Conservation (phyloP, 768 basidiomycete genomes). For the button mushroom (Agaricus bisporus) region DNA sequence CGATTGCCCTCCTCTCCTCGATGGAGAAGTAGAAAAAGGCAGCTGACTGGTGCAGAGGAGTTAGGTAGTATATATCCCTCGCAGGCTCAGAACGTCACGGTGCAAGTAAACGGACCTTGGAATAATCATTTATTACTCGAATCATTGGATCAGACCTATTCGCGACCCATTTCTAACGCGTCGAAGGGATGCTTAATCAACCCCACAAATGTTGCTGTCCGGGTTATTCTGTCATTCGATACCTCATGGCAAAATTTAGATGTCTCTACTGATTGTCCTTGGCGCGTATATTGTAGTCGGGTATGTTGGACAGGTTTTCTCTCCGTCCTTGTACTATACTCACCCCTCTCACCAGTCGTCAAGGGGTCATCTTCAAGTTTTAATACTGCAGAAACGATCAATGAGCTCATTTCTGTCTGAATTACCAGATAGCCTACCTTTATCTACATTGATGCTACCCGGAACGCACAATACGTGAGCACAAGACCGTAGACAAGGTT, state of each 20-base stretch:
- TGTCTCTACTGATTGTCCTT: slow-evolving; percentile 41
- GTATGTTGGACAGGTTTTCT: slow-evolving; percentile 31
- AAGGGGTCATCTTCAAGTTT: slow-evolving; percentile 36
- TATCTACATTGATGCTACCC: slow-evolving; percentile 76
- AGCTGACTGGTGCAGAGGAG: not conserved
- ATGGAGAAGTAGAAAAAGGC: not conserved
- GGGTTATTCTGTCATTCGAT: slow-evolving; percentile 22
- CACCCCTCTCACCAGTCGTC: slow-evolving; percentile 30
- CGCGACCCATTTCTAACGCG: not conserved
- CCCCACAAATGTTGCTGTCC: slow-evolving; percentile 20
- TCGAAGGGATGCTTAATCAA: slow-evolving; percentile 20
- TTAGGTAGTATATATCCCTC: slow-evolving; percentile 2
- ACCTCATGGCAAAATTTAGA: slow-evolving; percentile 42
- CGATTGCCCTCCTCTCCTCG: not conserved
- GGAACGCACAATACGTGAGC: slow-evolving; percentile 73
- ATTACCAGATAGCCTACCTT: slow-evolving; percentile 58
- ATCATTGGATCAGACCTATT: not conserved
- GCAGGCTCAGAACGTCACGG: slow-evolving; percentile 3
- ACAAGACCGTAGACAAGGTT: not conserved
- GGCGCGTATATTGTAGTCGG: slow-evolving; percentile 50
- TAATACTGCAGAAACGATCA: slow-evolving; percentile 56
- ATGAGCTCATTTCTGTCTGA: slow-evolving; percentile 48
- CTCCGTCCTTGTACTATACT: not conserved
- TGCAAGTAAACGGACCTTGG: not conserved
- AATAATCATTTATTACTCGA: not conserved